phyloP scores from a whole-genome alignment of 2,329 filamentous ascomycete genomes.

The Nigrospora sphaerica region DNA sequence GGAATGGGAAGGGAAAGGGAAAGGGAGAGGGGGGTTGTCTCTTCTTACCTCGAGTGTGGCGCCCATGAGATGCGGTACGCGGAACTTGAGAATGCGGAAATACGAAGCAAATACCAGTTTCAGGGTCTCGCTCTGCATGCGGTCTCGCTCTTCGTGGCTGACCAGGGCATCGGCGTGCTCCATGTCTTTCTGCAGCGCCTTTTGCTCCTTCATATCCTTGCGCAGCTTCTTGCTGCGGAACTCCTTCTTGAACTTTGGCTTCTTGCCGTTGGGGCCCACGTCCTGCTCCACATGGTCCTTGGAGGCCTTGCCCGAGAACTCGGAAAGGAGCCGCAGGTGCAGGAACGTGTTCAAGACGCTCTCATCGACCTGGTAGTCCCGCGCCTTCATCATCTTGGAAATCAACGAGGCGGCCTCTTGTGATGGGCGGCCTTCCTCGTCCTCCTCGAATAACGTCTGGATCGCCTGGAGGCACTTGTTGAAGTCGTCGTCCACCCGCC shows the following conservation, averaged over 20 bases:
- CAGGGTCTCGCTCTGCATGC: slow-evolving; percentile 89
- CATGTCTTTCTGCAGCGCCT: slow-evolving; percentile 87
- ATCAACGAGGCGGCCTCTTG: slow-evolving; percentile 80
- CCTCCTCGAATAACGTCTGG: slow-evolving; percentile 74
- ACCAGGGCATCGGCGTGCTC: slow-evolving; percentile 85
- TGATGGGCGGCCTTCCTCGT: slow-evolving; percentile 84
- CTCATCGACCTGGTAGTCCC: slow-evolving; percentile 77
- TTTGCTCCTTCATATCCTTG: slow-evolving; percentile 79
- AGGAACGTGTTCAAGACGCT: slow-evolving; percentile 85
- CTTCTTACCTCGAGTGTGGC: slow-evolving; percentile 55
- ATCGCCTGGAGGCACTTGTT: slow-evolving; percentile 70
- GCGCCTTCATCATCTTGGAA: slow-evolving; percentile 91
- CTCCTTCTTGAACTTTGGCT: slow-evolving; percentile 67
- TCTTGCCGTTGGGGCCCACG: slow-evolving; percentile 36
- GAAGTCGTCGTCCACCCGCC: slow-evolving; percentile 67
- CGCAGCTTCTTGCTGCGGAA: slow-evolving; percentile 85
- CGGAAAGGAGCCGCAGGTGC: slow-evolving; percentile 77
- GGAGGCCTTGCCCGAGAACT: slow-evolving; percentile 81
- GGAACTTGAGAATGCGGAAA: slow-evolving; percentile 85
- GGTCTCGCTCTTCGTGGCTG: slow-evolving; percentile 84
- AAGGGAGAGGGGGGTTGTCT: too few species aligned
- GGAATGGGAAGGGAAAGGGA: too few species aligned
- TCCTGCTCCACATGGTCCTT: slow-evolving; percentile 61
- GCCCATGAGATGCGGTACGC: slow-evolving; percentile 83
- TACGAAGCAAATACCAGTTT: slow-evolving; percentile 95